Evolutionary conservation across 306 rosid species (phyloP), one percentile per base, ranked within the genome.

Genomic region (Ormosia emarginata): DNA sequence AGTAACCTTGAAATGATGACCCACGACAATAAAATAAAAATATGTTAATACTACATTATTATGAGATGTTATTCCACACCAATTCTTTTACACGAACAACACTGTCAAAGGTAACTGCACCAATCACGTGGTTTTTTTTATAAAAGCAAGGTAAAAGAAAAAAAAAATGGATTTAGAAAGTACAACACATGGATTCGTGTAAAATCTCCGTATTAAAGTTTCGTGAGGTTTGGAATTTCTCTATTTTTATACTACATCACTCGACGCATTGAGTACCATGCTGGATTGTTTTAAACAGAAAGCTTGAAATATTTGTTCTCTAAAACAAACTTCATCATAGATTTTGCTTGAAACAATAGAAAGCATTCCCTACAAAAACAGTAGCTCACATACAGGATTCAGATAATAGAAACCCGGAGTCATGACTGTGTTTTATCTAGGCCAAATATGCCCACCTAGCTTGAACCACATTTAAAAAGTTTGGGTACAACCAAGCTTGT

Each of bases 401-500:
- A 80, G 55, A 61, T 52, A 41, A 64, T n/a, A 24, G 64, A 57
- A 78, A 66, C 44, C 47, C 3, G 5, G 46, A 65, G 77, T 34
- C 50, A 57, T 32, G 79, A 44, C 53, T 63, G 59, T 69, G 64
- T 52, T 81, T 40, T 37, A 37, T 37, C 64, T 40, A 32, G 65
- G 73, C 34, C 70, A 33, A 77, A 77, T 57, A 32, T 32, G 37
- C 50, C 39, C 59, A 17, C 55, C 33, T 12, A 78, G 59, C 67
- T 56, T 66, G 29, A 44, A 81, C 57, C 79, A 77, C 66, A 55
- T 34, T 63, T 52, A 55, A 37, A 5, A 56, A 6, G 67, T 55
- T 43, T 34, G 47, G 75, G 64, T 57, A 79, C 81, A 79, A 30
- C 67, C 59, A 18, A 55, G 76, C 53, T 57, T 70, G 65, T 82